Conservation (phyloP, 2,329 filamentous ascomycete species). For the Hypoxylon sp. region DNA sequence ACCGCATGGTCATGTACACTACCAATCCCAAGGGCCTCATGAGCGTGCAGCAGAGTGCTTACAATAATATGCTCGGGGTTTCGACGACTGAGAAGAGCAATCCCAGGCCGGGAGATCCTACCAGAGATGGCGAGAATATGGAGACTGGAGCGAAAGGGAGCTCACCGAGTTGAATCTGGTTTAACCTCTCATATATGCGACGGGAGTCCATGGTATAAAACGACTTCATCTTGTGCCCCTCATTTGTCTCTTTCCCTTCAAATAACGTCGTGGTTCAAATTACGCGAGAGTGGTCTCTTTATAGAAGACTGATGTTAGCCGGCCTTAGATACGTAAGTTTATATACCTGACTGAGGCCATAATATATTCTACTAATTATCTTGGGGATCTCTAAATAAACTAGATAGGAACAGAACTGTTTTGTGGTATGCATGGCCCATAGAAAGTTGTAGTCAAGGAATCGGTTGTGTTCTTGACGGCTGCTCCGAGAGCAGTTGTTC, state of each 20-base stretch:
- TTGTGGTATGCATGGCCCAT: constrained; percentile 53
- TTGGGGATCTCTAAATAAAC: neutral
- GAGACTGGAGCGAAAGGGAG: constrained; percentile 34
- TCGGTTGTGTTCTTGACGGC: constrained; percentile 54
- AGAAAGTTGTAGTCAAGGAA: constrained; percentile 51
- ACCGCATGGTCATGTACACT: neutral
- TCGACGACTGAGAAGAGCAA: constrained; percentile 8
- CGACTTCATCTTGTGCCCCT: no score
- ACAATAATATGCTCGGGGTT: neutral
- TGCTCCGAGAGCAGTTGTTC: constrained; percentile 59
- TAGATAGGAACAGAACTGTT: constrained; percentile 51
- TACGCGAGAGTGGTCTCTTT: no score
- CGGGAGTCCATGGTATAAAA: no score
- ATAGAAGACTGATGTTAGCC: neutral
- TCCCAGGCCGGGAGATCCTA: constrained; percentile 13
- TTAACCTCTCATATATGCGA: neutral
- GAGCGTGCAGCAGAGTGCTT: no score
- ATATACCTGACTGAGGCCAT: neutral
- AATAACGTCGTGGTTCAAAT: no score
- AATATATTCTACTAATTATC: neutral
- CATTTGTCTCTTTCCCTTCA: no score
- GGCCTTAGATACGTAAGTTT: neutral
- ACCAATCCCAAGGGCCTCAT: neutral
- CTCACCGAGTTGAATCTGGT: constrained; percentile 8
- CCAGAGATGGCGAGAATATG: constrained; percentile 17